Percentiles rank a stretch among this genome's conserved stretches.
Evolutionary conservation across 1,284 basidiomycete genomes (phyloP).

Genomic region (Sparassis latifolia): DNA sequence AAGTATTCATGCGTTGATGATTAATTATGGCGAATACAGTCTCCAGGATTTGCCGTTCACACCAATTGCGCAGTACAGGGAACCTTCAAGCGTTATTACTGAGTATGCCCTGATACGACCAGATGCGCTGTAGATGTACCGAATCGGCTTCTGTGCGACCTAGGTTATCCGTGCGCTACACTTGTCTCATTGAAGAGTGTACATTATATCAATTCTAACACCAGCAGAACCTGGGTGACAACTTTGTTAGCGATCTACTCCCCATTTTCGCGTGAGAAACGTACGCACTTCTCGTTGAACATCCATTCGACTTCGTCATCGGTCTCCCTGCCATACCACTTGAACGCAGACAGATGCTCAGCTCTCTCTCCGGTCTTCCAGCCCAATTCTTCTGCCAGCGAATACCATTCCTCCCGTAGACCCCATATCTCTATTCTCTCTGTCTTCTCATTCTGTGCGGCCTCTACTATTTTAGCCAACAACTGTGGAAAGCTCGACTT

Average conservation of each 20-base stretch:
- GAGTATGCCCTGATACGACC: constrained; percentile 11
- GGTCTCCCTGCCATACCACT: constrained; percentile 46
- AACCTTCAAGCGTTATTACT: constrained; percentile 22
- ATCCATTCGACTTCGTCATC: constrained; percentile 40
- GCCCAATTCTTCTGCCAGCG: constrained; percentile 27
- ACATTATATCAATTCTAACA: constrained; percentile 2
- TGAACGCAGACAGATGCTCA: constrained; percentile 47
- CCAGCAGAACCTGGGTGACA: constrained; percentile 11
- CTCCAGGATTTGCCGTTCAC: constrained; percentile 20
- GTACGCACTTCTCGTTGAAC: constrained; percentile 40
- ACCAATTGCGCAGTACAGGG: constrained; percentile 23
- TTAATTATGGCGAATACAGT: constrained; percentile 8
- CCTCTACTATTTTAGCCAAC: constrained; percentile 30
- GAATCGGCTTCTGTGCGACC: no score
- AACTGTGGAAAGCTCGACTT: constrained; percentile 32
- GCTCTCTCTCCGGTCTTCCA: constrained; percentile 34
- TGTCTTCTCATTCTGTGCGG: constrained; percentile 34
- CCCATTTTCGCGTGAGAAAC: not conserved
- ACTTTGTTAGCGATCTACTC: no score
- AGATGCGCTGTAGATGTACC: not conserved
- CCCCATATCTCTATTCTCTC: constrained; percentile 52
- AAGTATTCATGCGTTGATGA: not conserved
- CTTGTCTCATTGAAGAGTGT: no score
- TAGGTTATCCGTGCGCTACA: no score
- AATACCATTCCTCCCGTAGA: constrained; percentile 30